phyloP scores from a whole-genome alignment of 1,284 basidiomycete species.

The Sanghuangporus baumii region DNA sequence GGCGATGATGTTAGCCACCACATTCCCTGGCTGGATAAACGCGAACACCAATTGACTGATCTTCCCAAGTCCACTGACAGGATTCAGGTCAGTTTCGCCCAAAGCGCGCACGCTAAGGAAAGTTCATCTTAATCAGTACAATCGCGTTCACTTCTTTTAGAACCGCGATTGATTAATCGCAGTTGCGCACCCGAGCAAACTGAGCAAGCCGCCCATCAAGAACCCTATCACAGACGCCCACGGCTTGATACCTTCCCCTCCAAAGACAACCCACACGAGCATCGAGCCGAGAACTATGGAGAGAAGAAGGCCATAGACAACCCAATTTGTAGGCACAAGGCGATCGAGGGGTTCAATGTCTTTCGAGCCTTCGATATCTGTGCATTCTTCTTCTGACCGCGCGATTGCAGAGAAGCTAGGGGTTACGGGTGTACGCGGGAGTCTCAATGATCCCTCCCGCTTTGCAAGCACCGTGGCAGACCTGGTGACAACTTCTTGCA shows the following conservation, averaged over 20 bases:
- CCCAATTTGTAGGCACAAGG: slow-evolving; percentile 79
- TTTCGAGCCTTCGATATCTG: slow-evolving; percentile 39
- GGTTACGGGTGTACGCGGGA: slow-evolving; percentile 12
- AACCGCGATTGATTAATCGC: not conserved
- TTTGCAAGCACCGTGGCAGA: slow-evolving; percentile 20
- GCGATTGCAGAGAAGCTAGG: slow-evolving; percentile 18
- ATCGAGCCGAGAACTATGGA: slow-evolving; percentile 71
- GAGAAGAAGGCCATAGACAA: slow-evolving; percentile 56
- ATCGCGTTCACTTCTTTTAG: not conserved
- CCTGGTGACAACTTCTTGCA: slow-evolving; percentile 45
- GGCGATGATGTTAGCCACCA: slow-evolving; percentile 94
- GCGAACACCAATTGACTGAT: slow-evolving; percentile 93
- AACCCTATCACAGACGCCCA: slow-evolving; percentile 91
- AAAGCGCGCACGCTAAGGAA: slow-evolving; percentile 73
- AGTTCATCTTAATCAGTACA: slow-evolving; percentile 1
- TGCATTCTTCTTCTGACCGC: slow-evolving; percentile 19
- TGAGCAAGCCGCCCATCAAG: slow-evolving; percentile 76
- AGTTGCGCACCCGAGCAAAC: slow-evolving; percentile 73
- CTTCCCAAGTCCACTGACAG: slow-evolving; percentile 92
- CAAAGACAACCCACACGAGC: slow-evolving; percentile 86
- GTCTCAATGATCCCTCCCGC: slow-evolving; percentile 17
- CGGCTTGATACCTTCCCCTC: slow-evolving; percentile 83
- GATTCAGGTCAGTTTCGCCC: slow-evolving; percentile 91
- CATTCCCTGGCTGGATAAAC: slow-evolving; percentile 88
- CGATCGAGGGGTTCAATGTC: slow-evolving; percentile 79